Evolutionary conservation across 2,329 filamentous ascomycete genomes (phyloP).

Genomic region (Diaporthe sp.): DNA sequence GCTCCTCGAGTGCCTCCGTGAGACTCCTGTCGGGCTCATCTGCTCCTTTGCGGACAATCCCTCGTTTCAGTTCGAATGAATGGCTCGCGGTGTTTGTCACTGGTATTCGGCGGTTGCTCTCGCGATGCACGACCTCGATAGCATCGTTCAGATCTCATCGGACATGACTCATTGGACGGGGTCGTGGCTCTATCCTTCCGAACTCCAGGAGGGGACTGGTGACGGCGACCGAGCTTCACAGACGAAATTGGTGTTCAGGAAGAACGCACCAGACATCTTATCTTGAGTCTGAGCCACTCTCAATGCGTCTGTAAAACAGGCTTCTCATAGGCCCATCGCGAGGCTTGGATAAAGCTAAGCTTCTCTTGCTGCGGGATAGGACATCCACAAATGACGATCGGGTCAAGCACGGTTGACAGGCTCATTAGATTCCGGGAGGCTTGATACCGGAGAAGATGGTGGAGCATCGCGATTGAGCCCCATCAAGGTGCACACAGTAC

Average conservation of each 20-base stretch:
- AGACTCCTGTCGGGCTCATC: neutral
- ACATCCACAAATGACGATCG: neutral
- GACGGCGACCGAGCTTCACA: no score
- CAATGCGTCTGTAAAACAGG: neutral
- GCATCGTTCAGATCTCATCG: neutral
- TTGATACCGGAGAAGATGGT: no score
- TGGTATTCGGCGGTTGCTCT: neutral
- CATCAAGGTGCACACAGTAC: neutral
- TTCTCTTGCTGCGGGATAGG: neutral
- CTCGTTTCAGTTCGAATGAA: neutral
- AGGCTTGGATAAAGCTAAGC: neutral
- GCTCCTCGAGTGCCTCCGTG: neutral
- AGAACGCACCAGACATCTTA: neutral
- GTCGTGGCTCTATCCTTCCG: no score
- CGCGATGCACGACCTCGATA: neutral
- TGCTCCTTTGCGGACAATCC: neutral
- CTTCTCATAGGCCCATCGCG: no score
- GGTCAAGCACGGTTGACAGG: neutral
- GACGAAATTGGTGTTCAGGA: neutral
- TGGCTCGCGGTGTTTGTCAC: no score
- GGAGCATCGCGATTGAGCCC: no score
- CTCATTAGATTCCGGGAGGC: neutral
- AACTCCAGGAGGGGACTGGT: rapidly evolving
- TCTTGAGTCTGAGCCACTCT: neutral
- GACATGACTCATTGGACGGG: neutral